Evolutionary conservation across 83 land plant species (phyloP), one percentile per base, ranked within the genome.

Genomic region (Picea mariana): DNA sequence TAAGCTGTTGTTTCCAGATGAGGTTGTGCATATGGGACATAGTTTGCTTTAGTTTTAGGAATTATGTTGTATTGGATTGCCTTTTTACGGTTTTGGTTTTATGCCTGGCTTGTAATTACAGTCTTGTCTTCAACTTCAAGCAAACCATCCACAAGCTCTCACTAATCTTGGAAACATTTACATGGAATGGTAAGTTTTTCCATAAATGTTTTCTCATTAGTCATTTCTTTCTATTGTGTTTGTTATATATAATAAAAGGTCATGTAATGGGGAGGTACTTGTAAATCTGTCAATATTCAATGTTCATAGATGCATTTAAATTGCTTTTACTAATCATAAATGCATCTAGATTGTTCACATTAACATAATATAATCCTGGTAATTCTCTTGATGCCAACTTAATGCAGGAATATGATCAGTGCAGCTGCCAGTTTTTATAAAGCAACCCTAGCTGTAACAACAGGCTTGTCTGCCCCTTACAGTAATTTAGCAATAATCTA

Each of bases 121-220:
- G 99, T 89, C 93, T 81, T 98, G 99, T 82, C 94, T 98, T 63
- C 79, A 91, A 0, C 83, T 98, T 21, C 99, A 96, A 80, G 86
- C 93, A 5, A 98, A 85, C 81, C 99, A 98, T 81, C 99, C 99
- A 0, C 99, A 98, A 80, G 99, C 99, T 62, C 94, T 98, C 47
- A 98, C 99, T 4, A 98, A 98, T 82, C 95, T 98, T 80, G 99
- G 99, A 27, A 98, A 98, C 80, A 92, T 98, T 64, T 98, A 98
- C 76, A 96, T 98, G 99, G 99, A 98, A 82, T 91, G 98, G 99
- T 98, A 86, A 64, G 80, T 52, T 23, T 58, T 27, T 12, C 60
- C 60, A 58, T 58, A 58, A 58, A 58, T 13, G 16, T 18, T 62
- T 13, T 80, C 64, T 24, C 26, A 61, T 4, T 79, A 8, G 68